Evolutionary conservation across 306 rosid genomes (phyloP), one percentile per base, ranked within the genome.

Genomic region (Prunus campanulata): DNA sequence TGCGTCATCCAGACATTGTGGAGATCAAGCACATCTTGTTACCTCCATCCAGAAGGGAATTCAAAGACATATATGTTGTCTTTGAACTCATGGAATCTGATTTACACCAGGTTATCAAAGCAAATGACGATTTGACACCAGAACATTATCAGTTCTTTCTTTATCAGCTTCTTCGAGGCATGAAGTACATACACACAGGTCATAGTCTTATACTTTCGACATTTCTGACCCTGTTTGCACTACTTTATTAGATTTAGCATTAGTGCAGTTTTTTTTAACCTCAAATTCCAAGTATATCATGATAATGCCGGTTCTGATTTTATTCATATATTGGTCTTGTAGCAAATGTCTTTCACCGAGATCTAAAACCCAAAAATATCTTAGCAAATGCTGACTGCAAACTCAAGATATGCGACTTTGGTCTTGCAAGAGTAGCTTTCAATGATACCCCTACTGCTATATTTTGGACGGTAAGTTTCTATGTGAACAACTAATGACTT

Each of bases 51-150:
- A 91, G 99, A 85, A 92, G 99, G 89, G 99, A 96, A 84, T 96
- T 92, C 86, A 96, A 90, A 85, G 99, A 96, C 84, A 96, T 96
- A 78, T 96, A 93, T 81, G 99, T 96, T 69, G 99, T 96, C 48
- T 96, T 96, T 74, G 99, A 96, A 83, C 98, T 96, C 75, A 96
- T 96, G 99, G 99, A 96, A 84, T 96, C 99, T 83, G 99, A 96
- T 86, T 76, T 96, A 71, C 99, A 96, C 84, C 99, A 96, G 85
- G 99, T 96, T 83, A 96, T 96, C 82, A 96, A 96, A 88, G 99
- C 99, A 71, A 96, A 96, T 78, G 99, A 96, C 69, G 99, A 96
- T 84, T 90, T 96, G 86, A 96, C 99, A 18, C 99, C 91, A 30
- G 99, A 96, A 79, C 98, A 93, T 81, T 92, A 92, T 86, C 99